Evolutionary conservation across 768 basidiomycete species (phyloP).

Genomic region (Lactarius psammicola): DNA sequence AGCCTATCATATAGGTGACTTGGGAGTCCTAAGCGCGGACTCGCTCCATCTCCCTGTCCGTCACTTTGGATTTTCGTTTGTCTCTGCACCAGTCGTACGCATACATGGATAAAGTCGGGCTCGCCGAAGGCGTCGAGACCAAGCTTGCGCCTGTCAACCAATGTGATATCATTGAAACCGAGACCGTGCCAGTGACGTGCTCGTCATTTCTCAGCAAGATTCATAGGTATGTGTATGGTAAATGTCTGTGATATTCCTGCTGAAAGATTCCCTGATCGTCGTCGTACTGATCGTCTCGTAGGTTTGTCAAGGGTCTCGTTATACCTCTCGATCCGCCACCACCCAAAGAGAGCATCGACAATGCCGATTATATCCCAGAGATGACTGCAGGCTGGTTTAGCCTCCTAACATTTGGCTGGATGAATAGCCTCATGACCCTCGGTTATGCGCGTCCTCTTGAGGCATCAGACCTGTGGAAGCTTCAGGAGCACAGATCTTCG

Average conservation of each 20-base stretch:
- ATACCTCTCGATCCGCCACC: conserved; percentile 37
- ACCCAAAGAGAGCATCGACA: conserved; percentile 54
- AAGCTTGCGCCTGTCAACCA: background rate
- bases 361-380: conserved; percentile 64
- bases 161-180: background rate
- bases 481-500: conserved; percentile 61
- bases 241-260: background rate
- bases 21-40: too few relatives aligned
- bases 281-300: background rate
- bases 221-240: conserved; percentile 15
- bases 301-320: conserved; percentile 24
- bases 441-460: conserved; percentile 83
- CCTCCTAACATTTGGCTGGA: conserved; percentile 70
- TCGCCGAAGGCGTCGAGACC: background rate
- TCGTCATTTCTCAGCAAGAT: background rate
- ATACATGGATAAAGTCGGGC: background rate
- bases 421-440: conserved; percentile 64
- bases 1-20: too few relatives aligned
- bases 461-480: conserved; percentile 75
- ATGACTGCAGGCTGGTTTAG: conserved; percentile 57
- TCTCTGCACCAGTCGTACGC: background rate
- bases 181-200: too few relatives aligned
- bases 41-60: background rate
- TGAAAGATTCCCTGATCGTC: too few relatives aligned
- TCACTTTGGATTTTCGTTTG: background rate